Percentiles rank a stretch among this genome's conserved stretches.
phyloP scores from a whole-genome alignment of 2,329 filamentous ascomycete species.

The Ambrosiella cleistominuta region DNA sequence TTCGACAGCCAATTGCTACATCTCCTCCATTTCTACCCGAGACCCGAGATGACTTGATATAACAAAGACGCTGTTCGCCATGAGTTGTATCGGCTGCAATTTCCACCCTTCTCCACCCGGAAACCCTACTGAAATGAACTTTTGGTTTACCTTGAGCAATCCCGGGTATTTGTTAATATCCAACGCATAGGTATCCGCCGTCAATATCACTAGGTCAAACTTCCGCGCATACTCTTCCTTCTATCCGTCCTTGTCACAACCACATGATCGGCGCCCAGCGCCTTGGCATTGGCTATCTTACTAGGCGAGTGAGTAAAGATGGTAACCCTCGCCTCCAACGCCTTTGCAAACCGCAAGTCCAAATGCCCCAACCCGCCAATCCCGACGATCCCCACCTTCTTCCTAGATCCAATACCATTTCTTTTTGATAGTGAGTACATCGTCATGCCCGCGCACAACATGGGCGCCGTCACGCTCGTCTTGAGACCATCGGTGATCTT shows the following conservation, averaged over 20 bases:
- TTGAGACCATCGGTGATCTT: constrained; percentile 56
- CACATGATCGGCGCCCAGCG: constrained; percentile 38
- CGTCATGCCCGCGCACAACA: constrained; percentile 70
- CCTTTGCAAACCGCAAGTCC: constrained; percentile 47
- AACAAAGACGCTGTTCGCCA: constrained; percentile 57
- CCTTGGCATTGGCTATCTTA: constrained; percentile 36
- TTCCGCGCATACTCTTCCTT: constrained; percentile 32
- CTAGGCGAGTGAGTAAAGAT: constrained; percentile 37
- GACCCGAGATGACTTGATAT: constrained; percentile 55
- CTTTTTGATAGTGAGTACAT: constrained; percentile 59
- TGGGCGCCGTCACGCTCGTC: constrained; percentile 47
- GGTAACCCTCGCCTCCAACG: constrained; percentile 37
- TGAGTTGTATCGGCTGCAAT: constrained; percentile 58
- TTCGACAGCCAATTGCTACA: constrained; percentile 54
- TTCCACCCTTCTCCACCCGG: constrained; percentile 57
- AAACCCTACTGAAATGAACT: constrained; percentile 64
- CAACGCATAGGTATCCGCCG: constrained; percentile 50
- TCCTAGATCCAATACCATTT: constrained; percentile 54
- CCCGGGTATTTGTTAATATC: constrained; percentile 55
- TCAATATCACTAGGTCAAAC: constrained; percentile 57
- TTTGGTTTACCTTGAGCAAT: constrained; percentile 65
- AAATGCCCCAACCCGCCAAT: constrained; percentile 56
- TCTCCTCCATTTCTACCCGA: constrained; percentile 50
- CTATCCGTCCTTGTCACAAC: constrained; percentile 39
- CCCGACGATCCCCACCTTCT: constrained; percentile 56